These are phyloP conservation scores for Cordyceps fumosorosea DNA, from an alignment of 2,329 filamentous ascomycete species.

Conservation along the genomic window DNA sequence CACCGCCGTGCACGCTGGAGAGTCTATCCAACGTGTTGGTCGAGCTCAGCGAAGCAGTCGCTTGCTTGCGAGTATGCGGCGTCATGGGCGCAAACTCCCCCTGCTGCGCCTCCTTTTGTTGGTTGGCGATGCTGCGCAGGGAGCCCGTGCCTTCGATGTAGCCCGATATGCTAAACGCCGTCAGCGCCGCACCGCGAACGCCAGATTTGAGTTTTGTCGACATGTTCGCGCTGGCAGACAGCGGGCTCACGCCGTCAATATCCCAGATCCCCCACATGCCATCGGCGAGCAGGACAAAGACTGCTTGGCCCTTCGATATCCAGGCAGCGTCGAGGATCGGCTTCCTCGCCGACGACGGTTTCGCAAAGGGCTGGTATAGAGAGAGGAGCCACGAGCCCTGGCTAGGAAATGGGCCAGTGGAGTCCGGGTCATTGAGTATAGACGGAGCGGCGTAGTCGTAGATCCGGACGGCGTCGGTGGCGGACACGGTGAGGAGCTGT, in stretches of 20 bases:
- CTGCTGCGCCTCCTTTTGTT: conserved; percentile 30
- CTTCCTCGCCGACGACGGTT: conserved; percentile 46
- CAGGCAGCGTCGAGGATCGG: conserved; percentile 56
- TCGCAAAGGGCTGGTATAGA: conserved; percentile 50
- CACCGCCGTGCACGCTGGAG: conserved; percentile 44
- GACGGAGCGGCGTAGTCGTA: conserved; percentile 54
- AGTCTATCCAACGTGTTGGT: conserved; percentile 43
- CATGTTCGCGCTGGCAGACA: conserved; percentile 33
- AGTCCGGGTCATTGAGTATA: conserved; percentile 44
- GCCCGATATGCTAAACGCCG: conserved; percentile 51
- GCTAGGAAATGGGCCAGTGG: conserved; percentile 43
- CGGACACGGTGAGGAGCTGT: conserved; percentile 51
- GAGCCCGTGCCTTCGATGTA: conserved; percentile 55
- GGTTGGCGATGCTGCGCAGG: conserved; percentile 35
- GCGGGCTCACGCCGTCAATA: conserved; percentile 50
- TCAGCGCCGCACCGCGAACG: conserved; percentile 51
- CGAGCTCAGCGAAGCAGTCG: conserved; percentile 37
- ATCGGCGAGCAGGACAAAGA: conserved; percentile 53
- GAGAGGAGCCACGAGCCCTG: conserved; percentile 61
- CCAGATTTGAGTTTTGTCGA: conserved; percentile 46
- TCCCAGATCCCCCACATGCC: conserved; percentile 66
- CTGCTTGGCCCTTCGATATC: conserved; percentile 53
- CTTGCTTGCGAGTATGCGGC: conserved; percentile 52
- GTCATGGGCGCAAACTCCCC: conserved; percentile 59
- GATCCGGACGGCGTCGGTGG: conserved; percentile 50